Conservation (phyloP, 2,329 filamentous ascomycete genomes). For the Penicillium sp. region DNA sequence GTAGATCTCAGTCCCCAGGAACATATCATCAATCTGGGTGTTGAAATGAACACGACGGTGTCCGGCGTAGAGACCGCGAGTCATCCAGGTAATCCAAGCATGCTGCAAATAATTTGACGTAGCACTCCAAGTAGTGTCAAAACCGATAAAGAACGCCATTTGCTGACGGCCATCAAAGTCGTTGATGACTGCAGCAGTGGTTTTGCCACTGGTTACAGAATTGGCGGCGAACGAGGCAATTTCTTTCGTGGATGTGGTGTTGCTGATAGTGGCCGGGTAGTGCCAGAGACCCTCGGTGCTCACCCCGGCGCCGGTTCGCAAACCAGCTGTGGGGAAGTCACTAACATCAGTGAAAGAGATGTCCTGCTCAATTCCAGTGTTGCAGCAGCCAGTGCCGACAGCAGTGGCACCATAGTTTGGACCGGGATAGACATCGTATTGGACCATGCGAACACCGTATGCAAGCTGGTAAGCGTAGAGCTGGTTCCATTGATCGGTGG, state of each 20-base stretch:
- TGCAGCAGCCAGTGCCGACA: slow-evolving; percentile 44
- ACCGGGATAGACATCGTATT: slow-evolving; percentile 53
- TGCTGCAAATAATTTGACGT: slow-evolving; percentile 57
- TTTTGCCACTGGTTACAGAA: slow-evolving; percentile 35
- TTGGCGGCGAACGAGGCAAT: slow-evolving; percentile 51
- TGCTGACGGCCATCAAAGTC: slow-evolving; percentile 53
- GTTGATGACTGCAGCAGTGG: slow-evolving; percentile 56
- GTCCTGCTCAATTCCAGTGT: slow-evolving; percentile 46
- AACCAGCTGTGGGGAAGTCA: slow-evolving; percentile 50
- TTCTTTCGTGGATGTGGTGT: slow-evolving; percentile 49
- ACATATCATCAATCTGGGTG: slow-evolving; percentile 59
- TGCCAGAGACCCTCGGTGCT: slow-evolving; percentile 53
- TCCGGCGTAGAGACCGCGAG: slow-evolving; percentile 53
- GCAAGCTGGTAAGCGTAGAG: slow-evolving; percentile 54
- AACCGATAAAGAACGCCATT: slow-evolving; percentile 57
- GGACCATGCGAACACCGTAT: slow-evolving; percentile 57
- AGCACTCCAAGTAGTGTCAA: slow-evolving; percentile 48
- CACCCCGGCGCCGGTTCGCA: slow-evolving; percentile 48
- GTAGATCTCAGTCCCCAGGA: slow-evolving; percentile 50
- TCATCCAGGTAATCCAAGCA: slow-evolving; percentile 58
- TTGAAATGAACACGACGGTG: slow-evolving; percentile 51
- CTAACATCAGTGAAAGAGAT: slow-evolving; percentile 51
- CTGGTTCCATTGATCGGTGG: slow-evolving; percentile 50
- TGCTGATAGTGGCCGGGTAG: slow-evolving; percentile 52
- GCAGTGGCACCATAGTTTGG: slow-evolving; percentile 45